Conservation (phyloP, 139 green algal genomes). For the Chlorella sp. region DNA sequence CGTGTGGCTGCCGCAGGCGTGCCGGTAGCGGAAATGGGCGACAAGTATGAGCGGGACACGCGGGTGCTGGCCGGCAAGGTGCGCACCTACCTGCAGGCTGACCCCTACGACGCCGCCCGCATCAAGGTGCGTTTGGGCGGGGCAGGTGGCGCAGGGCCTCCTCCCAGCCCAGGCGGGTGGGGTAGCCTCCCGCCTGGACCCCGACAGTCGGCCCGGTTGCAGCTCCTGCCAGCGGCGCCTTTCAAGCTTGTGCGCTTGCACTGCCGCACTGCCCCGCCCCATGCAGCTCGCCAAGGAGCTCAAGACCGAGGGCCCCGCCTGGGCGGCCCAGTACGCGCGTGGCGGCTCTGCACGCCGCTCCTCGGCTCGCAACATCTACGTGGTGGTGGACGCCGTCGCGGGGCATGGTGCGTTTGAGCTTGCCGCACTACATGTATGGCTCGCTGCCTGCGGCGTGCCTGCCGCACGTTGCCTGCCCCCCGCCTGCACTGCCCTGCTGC, state of each 20-base stretch:
- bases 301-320: conserved; percentile 45
- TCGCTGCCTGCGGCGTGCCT: no score
- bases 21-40: not conserved
- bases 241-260: not conserved
- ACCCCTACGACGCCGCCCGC: conserved; percentile 2
- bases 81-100: not conserved
- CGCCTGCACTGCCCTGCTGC: no score
- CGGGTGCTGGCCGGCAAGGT: conserved; percentile 6
- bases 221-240: not conserved
- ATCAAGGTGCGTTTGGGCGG: not conserved
- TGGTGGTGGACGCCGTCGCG: conserved; percentile 57
- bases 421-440: no score
- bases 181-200: not conserved
- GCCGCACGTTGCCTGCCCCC: no score
- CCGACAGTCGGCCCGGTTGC: not conserved
- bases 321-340: conserved; percentile 59
- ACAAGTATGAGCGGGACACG: conserved; percentile 17
- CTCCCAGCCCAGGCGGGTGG: not conserved
- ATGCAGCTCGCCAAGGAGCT: conserved; percentile 43
- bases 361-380: conserved; percentile 58
- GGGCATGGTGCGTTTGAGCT: no score
- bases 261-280: not conserved
- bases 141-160: not conserved
- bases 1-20: not conserved
- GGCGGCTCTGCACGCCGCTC: conserved; percentile 51